Conservation (phyloP, 306 rosid genomes). For the Vigna radiata region DNA sequence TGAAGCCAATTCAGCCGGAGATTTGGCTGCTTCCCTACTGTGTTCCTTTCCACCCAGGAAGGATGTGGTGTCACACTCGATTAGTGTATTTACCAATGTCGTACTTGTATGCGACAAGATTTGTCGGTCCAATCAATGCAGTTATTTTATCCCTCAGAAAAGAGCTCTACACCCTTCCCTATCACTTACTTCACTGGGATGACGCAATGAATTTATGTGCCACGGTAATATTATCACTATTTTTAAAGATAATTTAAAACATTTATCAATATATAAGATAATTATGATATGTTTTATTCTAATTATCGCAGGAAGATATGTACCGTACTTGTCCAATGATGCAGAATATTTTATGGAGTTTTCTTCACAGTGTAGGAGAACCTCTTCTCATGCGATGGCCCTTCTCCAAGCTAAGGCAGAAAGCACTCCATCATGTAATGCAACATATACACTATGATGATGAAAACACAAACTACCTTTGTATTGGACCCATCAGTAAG, state of each 20-base stretch:
- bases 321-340: conserved; percentile 52
- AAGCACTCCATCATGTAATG: conserved; percentile 63
- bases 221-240: conserved; percentile 46
- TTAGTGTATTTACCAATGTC: conserved; percentile 76
- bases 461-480: conserved; percentile 64
- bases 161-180: conserved; percentile 66
- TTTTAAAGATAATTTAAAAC: too few species aligned
- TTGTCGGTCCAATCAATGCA: conserved; percentile 58
- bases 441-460: conserved; percentile 77
- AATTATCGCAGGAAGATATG: conserved; percentile 68
- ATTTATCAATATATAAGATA: too few species aligned
- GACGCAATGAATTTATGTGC: conserved; percentile 57
- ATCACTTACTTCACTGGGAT: conserved; percentile 61
- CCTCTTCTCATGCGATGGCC: conserved; percentile 72
- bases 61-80: conserved; percentile 85
- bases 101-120: conserved; percentile 67
- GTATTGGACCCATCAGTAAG: conserved; percentile 79
- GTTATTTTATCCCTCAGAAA: conserved; percentile 54
- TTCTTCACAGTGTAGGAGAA: conserved; percentile 62
- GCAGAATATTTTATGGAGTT: conserved; percentile 67
- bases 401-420: conserved; percentile 63
- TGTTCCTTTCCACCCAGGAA: conserved; percentile 74
- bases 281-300: too few species aligned
- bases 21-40: conserved; percentile 72
- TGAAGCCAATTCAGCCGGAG: conserved; percentile 74